Conservation (phyloP, 805 yeast genomes). For the Cyberlindnera japonica region DNA sequence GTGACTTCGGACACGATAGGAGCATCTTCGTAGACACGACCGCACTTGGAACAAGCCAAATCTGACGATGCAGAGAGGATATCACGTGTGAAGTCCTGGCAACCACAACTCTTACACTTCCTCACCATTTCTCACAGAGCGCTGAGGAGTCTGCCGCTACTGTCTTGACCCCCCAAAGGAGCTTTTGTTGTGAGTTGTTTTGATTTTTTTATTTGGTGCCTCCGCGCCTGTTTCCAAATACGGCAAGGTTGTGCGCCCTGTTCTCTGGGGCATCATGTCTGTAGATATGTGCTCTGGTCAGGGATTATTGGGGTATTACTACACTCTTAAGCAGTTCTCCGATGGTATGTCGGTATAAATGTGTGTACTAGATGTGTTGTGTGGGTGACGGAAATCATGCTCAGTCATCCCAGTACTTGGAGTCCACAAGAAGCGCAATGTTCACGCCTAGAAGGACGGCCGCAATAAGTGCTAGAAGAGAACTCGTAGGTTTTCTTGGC, state of each 20-base stretch:
- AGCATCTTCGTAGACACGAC: conserved; percentile 83
- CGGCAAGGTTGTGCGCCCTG: no score
- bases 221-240: no score
- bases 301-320: no score
- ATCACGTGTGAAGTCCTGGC: conserved; percentile 50
- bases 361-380: no score
- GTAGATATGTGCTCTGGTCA: no score
- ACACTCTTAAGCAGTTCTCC: no score
- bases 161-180: no score
- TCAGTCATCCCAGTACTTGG: conserved; percentile 7
- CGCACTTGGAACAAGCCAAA: conserved; percentile 77
- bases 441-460: conserved; percentile 16
- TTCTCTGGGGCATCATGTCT: no score
- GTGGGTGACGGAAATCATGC: no score
- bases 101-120: conserved; percentile 48
- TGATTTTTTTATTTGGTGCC: background rate
- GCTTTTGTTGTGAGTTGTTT: background rate
- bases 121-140: no score
- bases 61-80: conserved; percentile 64
- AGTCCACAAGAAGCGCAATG: conserved; percentile 17
- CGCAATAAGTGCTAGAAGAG: conserved; percentile 8
- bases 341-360: no score
- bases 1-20: conserved; percentile 95
- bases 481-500: conserved; percentile 13
- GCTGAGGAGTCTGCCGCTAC: no score